A percentile compares a stretch with the other conserved stretches of the same genome.
These are phyloP conservation scores for Microcyclospora tardicrescens DNA, from an alignment of 2,329 filamentous ascomycete genomes.

Conservation along the genomic window DNA sequence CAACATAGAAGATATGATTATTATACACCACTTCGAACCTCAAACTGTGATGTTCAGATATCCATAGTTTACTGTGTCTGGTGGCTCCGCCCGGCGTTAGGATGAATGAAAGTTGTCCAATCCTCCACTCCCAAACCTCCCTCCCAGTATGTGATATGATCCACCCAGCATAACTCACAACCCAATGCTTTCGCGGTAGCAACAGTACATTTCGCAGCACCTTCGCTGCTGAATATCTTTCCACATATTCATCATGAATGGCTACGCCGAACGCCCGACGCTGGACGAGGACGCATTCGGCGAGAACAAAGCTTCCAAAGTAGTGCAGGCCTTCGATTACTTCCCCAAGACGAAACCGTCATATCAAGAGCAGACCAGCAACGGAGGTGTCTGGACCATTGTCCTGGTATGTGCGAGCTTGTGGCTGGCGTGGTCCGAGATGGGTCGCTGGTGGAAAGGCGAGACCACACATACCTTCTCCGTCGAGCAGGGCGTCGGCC, in stretches of 20 bases:
- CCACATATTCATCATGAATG: constrained; percentile 50
- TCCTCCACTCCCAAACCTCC: too few species aligned
- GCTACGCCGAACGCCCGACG: constrained; percentile 50
- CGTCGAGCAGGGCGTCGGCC: constrained; percentile 82
- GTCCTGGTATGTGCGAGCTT: constrained; percentile 62
- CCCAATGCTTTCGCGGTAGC: too few species aligned
- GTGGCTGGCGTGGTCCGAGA: constrained; percentile 64
- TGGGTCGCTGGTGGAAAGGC: constrained; percentile 71
- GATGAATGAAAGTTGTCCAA: too few species aligned
- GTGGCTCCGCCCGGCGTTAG: too few species aligned
- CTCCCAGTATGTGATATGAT: too few species aligned
- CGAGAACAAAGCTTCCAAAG: constrained; percentile 47
- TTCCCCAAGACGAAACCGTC: constrained; percentile 96
- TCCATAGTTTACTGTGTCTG: too few species aligned
- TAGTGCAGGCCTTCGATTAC: constrained; percentile 81
- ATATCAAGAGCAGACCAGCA: constrained; percentile 71
- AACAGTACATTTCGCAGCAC: too few species aligned
- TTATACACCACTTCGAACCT: too few species aligned
- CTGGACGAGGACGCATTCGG: constrained; percentile 72
- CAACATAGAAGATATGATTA: too few species aligned
- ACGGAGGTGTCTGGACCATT: constrained; percentile 89
- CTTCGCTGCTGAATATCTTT: too few species aligned
- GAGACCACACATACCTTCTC: constrained; percentile 78
- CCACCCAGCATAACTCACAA: too few species aligned
- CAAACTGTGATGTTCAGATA: too few species aligned